Base-by-base conservation (phyloP, 768 basidiomycete genomes). In the Termitomyces sp. region DNA sequence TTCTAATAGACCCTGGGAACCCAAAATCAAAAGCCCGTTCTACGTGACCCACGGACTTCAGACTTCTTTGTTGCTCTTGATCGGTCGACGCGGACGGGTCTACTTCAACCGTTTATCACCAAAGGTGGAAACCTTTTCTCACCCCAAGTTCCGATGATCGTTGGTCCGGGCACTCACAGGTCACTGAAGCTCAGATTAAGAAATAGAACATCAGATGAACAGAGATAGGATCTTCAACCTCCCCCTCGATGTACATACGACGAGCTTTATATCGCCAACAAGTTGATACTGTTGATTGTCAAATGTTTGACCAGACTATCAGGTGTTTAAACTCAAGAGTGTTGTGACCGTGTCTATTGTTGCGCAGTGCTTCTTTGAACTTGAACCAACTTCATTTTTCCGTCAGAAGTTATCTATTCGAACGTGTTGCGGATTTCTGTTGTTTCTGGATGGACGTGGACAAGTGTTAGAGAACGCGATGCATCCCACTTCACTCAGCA, bases 1-100 rank as follows among this genome's bases (percentile, higher is more conserved):
- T 66, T 66, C 33, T 69, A 31, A 63, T 58, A 6, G 9, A 4
- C 44, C 11, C 31, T 20, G 46, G 27, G 12, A 27, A 27, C 27
- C 24, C 6, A 34, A 15, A 55, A 45, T 4, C 3, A 39, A 49
- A 57, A 42, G 20, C 31, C n/a, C 6, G 12, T 30, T n/a, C 33
- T 18, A 18, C 16, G 20, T 45, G 41, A 52, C 27, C 13, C 39
- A 45, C 22, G 42, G 30, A 46, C 11, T 55, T 34, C 5, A 33
- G n/a, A 18, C 34, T 37, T 52, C 30, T 31, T 31, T 24, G 33
- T 42, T 30, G 18, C 15, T 8, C 5, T 16, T 31, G 37, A n/a
- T 34, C 45, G 31, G 24, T 9, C 20, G 7, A 16, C 20, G 34
- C 20, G 49, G 49, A 31, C 9, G 8, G 16, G 24, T 13, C 5